Evolutionary conservation across 1,284 basidiomycete species (phyloP).

Genomic region (Cutaneotrichosporon cutaneum): DNA sequence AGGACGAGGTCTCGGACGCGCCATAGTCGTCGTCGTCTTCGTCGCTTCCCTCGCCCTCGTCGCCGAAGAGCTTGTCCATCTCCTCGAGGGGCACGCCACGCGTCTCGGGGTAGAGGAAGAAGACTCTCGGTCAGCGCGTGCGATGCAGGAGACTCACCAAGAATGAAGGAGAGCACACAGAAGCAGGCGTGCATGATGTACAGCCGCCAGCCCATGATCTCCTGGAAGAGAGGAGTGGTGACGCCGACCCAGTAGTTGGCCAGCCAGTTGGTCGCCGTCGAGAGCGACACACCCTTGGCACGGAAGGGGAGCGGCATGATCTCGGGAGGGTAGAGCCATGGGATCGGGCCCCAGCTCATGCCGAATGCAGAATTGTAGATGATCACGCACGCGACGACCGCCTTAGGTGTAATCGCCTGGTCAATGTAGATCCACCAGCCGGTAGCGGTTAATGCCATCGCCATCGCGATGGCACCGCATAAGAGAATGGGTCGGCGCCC

Average conservation of each 20-base stretch:
- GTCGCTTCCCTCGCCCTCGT: conserved; percentile 35
- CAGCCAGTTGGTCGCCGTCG: conserved; percentile 80
- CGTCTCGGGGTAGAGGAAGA: conserved; percentile 57
- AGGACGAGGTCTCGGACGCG: conserved; percentile 64
- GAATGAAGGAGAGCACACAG: conserved; percentile 79
- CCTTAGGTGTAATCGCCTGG: conserved; percentile 75
- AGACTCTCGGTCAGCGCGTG: conserved; percentile 24
- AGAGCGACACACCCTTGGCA: conserved; percentile 91
- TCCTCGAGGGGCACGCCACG: conserved; percentile 58
- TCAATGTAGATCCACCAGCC: conserved; percentile 77
- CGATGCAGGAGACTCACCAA: conserved; percentile 53
- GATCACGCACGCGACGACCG: conserved; percentile 88
- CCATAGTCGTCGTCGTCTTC: conserved; percentile 39
- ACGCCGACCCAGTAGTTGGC: conserved; percentile 71
- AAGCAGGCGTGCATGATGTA: conserved; percentile 98
- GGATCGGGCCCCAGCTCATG: conserved; percentile 55
- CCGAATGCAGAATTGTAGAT: conserved; percentile 94
- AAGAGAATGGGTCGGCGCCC: conserved; percentile 86
- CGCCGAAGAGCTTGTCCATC: conserved; percentile 55
- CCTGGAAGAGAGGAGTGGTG: conserved; percentile 83
- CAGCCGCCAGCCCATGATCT: conserved; percentile 84
- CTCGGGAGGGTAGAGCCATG: conserved; percentile 82
- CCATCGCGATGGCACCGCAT: conserved; percentile 72
- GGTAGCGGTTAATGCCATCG: conserved; percentile 47
- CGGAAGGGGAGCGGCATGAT: conserved; percentile 88